Evolutionary conservation across 805 yeast genomes (phyloP), one percentile per base, ranked within the genome.

Genomic region (Wickerhamomyces silvicola): DNA sequence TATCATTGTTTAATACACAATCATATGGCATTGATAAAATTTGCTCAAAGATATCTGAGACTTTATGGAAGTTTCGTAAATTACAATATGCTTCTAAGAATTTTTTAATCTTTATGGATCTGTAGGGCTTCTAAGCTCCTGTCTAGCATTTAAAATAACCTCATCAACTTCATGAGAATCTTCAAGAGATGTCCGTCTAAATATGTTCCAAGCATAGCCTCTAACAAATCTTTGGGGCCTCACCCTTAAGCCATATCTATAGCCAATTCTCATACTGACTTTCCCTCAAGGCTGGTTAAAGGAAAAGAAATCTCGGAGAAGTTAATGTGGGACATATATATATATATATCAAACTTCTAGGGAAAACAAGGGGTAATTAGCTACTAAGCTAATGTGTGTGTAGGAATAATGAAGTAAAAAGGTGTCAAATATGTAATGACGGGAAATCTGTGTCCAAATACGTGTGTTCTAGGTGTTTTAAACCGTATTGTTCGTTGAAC

Each of bases 1-100:
- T 74, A 26, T 78, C 80, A 32, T 75, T 71, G 46, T 80, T 75
- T 18, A 78, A 56, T 0, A 64, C 64, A 7, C 37, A 33, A 3
- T 80, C 80, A 25, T 62, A 60, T 1, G 82, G 75, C 33, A 73
- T 62, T 5, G 78, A 58, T 21, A 69, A 56, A 30, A 82, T 72
- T 27, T 78, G 58, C 14, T 77, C 62, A 63, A 83, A 83, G 14
- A 72, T 57, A 43, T 77, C 80, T 16, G 75, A 54, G 3, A 78
- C 75, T 41, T 70, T 68, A 18, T 69, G 62, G 12, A 72, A 62
- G 38, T 78, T 78, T 38, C 70, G 74, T 21, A 79, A 49, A 27
- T 72, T 63, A 22, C 78, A 62, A 47, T 78, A 81, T 0, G 86
- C 83, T 22, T 19, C 15, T 19, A 14, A n/a, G 23, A 28, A 4